Conservation (phyloP, 345 rosid genomes). For the Brassica cretica region DNA sequence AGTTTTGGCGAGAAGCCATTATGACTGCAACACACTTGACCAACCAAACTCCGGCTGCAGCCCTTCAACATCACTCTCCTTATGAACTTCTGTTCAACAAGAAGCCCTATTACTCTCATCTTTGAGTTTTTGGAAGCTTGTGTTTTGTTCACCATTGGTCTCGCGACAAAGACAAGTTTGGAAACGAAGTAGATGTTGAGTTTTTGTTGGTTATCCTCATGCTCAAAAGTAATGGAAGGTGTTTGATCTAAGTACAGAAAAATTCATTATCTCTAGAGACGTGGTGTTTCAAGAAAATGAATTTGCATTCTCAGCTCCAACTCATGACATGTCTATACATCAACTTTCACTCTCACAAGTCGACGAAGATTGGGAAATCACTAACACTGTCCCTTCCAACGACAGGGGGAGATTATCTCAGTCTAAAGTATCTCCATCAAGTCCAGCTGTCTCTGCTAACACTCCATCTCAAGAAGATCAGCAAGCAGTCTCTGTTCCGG, state of each 20-base stretch:
- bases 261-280: neutral
- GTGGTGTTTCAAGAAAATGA: neutral
- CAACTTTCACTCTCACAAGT: no score
- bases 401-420: no score
- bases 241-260: neutral
- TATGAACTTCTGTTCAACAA: neutral
- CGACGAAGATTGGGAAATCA: no score
- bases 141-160: neutral
- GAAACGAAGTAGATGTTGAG: neutral
- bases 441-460: no score
- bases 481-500: no score
- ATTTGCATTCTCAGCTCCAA: no score
- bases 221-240: neutral
- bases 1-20: no score
- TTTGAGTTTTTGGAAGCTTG: neutral
- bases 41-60: neutral
- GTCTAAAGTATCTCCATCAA: no score
- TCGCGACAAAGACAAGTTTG: neutral
- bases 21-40: no score
- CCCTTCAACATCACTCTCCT: neutral
- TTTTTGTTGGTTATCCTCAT: neutral
- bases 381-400: no score
- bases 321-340: no score
- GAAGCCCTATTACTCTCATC: neutral
- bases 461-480: no score